Percentiles rank a stretch among this genome's conserved stretches.
Evolutionary conservation across 768 basidiomycete genomes (phyloP).

Genomic region (Boletus rubropictus): DNA sequence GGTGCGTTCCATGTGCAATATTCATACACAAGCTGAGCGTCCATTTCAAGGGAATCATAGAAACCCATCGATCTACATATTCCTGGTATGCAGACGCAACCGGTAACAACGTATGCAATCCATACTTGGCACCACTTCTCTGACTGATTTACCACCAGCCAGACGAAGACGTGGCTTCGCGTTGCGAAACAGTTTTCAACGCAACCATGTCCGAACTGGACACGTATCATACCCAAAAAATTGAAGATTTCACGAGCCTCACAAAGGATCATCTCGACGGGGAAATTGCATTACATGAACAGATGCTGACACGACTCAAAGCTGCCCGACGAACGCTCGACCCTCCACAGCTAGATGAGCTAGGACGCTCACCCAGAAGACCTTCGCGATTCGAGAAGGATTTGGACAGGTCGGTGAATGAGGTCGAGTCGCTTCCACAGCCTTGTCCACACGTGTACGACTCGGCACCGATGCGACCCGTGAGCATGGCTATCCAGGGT

Average conservation of each 20-base stretch:
- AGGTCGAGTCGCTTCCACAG: conserved; percentile 48
- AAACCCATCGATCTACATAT: conserved; percentile 69
- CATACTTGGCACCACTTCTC: background rate
- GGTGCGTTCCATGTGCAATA: conserved; percentile 31
- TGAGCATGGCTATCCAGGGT: conserved; percentile 67
- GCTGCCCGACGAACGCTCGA: conserved; percentile 53
- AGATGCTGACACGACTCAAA: conserved; percentile 56
- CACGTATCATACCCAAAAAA: conserved; percentile 67
- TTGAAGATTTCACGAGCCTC: conserved; percentile 57
- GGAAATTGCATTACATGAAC: conserved; percentile 71
- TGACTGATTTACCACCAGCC: conserved; percentile 33
- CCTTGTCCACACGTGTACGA: conserved; percentile 79
- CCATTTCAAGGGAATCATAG: conserved; percentile 51
- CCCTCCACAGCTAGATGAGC: conserved; percentile 40
- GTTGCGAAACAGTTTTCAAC: conserved; percentile 86
- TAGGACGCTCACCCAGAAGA: conserved; percentile 47
- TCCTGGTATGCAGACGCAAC: conserved; percentile 56
- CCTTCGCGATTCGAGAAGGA: conserved; percentile 77
- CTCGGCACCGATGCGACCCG: conserved; percentile 66
- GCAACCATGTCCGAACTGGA: conserved; percentile 87
- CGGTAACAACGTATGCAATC: conserved; percentile 24
- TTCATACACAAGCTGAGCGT: background rate
- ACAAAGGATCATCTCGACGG: conserved; percentile 69
- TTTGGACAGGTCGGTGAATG: conserved; percentile 48
- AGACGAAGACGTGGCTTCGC: conserved; percentile 59